phyloP scores from a whole-genome alignment of 2,329 filamentous ascomycete species.

The Hypoxylon sp. region DNA sequence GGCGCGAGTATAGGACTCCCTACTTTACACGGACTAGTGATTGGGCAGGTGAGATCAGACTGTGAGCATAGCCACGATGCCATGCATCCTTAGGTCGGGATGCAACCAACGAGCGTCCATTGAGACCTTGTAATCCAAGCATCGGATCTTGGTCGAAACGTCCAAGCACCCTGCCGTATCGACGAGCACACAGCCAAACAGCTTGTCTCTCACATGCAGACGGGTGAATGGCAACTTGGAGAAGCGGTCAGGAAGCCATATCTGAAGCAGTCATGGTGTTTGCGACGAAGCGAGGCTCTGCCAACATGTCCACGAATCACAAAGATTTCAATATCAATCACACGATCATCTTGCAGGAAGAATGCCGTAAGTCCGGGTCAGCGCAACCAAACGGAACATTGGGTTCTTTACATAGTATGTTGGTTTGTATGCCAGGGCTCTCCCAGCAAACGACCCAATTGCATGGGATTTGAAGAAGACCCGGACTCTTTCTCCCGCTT shows the following conservation, averaged over 20 bases:
- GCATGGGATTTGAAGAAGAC: slow-evolving; percentile 16
- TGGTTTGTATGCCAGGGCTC: slow-evolving; percentile 23
- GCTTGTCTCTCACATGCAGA: slow-evolving; percentile 36
- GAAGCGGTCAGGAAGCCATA: slow-evolving; percentile 40
- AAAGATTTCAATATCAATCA: slow-evolving; percentile 37
- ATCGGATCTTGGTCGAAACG: slow-evolving; percentile 45
- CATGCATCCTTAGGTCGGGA: slow-evolving; percentile 41
- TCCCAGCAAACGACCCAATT: slow-evolving; percentile 30
- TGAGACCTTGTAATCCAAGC: slow-evolving; percentile 34
- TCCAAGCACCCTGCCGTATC: slow-evolving; percentile 30
- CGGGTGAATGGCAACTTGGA: slow-evolving; percentile 34
- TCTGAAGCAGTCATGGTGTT: slow-evolving; percentile 24
- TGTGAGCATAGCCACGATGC: slow-evolving; percentile 47
- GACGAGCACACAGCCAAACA: slow-evolving; percentile 33
- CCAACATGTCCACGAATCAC: slow-evolving; percentile 37
- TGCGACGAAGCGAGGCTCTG: slow-evolving; percentile 41
- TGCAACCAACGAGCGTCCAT: slow-evolving; percentile 34
- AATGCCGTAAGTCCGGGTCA: slow-evolving; percentile 44
- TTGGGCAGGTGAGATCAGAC: slow-evolving; percentile 43
- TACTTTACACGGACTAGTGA: slow-evolving; percentile 30
- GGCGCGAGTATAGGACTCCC: slow-evolving; percentile 27
- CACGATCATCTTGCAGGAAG: slow-evolving; percentile 46
- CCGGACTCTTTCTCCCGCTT: slow-evolving; percentile 36
- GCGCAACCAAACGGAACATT: slow-evolving; percentile 38
- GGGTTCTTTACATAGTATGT: slow-evolving; percentile 14